Evolutionary conservation across 352 stramenopile genomes (phyloP).

Genomic region (Peronospora belbahrii): DNA sequence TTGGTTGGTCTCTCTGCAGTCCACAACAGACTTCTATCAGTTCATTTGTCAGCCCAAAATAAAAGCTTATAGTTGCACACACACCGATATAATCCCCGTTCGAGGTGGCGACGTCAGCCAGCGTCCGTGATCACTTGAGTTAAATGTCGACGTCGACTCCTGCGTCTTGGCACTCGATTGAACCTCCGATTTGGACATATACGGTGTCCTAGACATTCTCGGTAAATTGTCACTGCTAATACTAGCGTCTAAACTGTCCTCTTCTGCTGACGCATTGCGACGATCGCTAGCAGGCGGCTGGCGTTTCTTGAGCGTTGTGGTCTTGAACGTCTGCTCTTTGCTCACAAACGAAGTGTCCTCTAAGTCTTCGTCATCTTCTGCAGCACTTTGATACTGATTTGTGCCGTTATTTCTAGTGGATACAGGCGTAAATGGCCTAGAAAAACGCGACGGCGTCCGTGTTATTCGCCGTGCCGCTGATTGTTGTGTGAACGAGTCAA

Average conservation of each 20-base stretch:
- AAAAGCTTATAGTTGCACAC: too few relatives aligned
- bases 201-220: conserved; percentile 56
- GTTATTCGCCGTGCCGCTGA: conserved; percentile 31
- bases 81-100: conserved; percentile 43
- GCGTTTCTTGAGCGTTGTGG: conserved; percentile 48
- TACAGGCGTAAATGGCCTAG: conserved; percentile 18
- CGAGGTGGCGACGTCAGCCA: conserved; percentile 55
- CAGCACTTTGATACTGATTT: conserved; percentile 5
- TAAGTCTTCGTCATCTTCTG: conserved; percentile 20
- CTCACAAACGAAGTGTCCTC: conserved; percentile 33
- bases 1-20: conserved; percentile 7
- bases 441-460: conserved; percentile 35
- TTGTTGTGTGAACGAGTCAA: conserved; percentile 58
- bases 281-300: conserved; percentile 10
- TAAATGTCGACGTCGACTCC: conserved; percentile 36
- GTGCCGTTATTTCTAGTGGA: conserved; percentile 6
- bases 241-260: conserved; percentile 51
- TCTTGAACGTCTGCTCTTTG: conserved; percentile 63
- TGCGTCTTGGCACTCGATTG: conserved; percentile 23
- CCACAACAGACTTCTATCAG: conserved; percentile 1
- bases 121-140: conserved; percentile 35
- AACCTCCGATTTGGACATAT: conserved; percentile 37
- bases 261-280: conserved; percentile 28
- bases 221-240: conserved; percentile 57
- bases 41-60: too few relatives aligned